Evolutionary conservation across 2,329 filamentous ascomycete species (phyloP), one percentile per base, ranked within the genome.

Genomic region (Colletotrichum simmondsii): DNA sequence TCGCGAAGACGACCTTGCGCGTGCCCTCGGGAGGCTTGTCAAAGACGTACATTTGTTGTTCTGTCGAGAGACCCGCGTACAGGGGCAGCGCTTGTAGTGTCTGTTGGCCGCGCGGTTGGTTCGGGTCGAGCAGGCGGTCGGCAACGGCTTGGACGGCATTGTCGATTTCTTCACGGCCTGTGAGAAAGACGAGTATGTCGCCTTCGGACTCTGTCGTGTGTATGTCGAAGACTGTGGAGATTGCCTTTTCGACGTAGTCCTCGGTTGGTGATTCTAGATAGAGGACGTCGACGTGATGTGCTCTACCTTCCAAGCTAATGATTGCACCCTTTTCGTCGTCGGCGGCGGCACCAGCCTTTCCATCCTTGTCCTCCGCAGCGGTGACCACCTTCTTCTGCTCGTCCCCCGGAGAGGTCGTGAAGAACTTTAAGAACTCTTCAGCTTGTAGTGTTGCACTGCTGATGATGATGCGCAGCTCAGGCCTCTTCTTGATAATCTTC

Each of bases 1-100:
- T 98, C 4, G 94, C 93, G 76, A 98, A 92, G 46, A 99, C 94
- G 52, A 98, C 93, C 80, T 98, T 98, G 54, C 97, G 90, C 1
- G 92, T 95, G 72, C 95, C 92, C 73, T 94, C 92, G 0, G 94
- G 91, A 2, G 95, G 86, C 66, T 93, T 91, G 77, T 98, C 95
- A 80, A 98, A 98, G 53, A 98, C 93, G 76, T 95, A 95, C 91
- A 98, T 96, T 80, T 98, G 97, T 78, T 98, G 92, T 75, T 98
- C 95, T 10, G 93, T 95, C 2, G 95, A 91, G 6, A 98, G 88
- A 2, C 96, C 97, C 5, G 97, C 95, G 80, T 97, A 98, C 0
- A 98, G 88, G 1, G 96, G 95, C 10, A 98, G 83, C 5, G 93
- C 87, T 72, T 94, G 87, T 8, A 97, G 84, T 26, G 86, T 85